A percentile compares a stretch with the other conserved stretches of the same genome.
Conservation (phyloP, 192 early-diverging fungal genomes). For the Coemansia erecta region DNA sequence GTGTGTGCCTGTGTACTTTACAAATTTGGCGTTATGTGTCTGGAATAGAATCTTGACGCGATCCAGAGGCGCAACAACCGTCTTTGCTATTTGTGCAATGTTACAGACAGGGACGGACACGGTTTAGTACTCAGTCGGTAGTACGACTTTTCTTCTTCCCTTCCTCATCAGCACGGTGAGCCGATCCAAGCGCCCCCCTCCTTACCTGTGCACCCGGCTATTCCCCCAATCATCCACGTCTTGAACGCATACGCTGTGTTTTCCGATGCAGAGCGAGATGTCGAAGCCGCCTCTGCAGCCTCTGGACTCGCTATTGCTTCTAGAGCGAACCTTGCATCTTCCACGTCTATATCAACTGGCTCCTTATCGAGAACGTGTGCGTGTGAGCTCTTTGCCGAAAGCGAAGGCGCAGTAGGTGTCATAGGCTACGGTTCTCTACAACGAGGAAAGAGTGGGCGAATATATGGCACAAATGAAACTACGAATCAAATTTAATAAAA, state of each 20-base stretch:
- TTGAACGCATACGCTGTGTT: constrained; percentile 30
- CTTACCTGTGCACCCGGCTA: constrained; percentile 52
- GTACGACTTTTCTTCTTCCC: background rate
- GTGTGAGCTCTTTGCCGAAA: background rate
- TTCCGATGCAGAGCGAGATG: constrained; percentile 4
- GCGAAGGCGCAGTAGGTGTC: no score
- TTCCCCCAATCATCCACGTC: constrained; percentile 41
- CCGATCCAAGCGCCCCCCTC: background rate
- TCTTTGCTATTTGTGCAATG: constrained; percentile 58
- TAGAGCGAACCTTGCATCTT: constrained; percentile 5
- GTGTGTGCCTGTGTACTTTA: constrained; percentile 54
- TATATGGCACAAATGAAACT: no score
- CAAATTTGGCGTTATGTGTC: constrained; percentile 69
- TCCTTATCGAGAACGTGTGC: background rate
- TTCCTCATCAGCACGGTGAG: background rate
- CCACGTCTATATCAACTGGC: no score
- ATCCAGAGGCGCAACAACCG: constrained; percentile 77
- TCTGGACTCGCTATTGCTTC: constrained; percentile 11
- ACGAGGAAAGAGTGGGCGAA: no score
- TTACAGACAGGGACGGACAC: background rate
- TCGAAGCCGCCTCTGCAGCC: constrained; percentile 6
- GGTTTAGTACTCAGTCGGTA: background rate
- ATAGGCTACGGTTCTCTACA: no score
- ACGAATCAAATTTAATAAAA: no score
- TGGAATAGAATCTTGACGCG: constrained; percentile 87